phyloP scores from a whole-genome alignment of 2,329 filamentous ascomycete species.

The Nothomitra cinnamomea region DNA sequence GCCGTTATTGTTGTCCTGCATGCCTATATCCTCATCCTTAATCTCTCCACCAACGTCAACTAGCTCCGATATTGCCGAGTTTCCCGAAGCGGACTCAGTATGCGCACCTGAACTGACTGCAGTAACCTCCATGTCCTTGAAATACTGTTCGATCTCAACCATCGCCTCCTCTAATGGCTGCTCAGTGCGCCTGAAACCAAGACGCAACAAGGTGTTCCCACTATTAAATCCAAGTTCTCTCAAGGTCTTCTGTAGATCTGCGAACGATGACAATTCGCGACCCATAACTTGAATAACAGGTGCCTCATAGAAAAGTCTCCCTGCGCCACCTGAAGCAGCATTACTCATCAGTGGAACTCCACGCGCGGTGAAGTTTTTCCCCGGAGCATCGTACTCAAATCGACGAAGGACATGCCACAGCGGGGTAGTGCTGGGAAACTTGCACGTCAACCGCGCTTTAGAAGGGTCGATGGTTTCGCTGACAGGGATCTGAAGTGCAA shows the following conservation, averaged over 20 bases:
- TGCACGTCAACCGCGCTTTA: slow-evolving; percentile 57
- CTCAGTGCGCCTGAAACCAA: slow-evolving; percentile 61
- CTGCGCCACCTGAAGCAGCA: slow-evolving; percentile 37
- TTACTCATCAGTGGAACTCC: slow-evolving; percentile 47
- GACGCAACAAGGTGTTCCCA: slow-evolving; percentile 60
- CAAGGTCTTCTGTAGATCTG: slow-evolving; percentile 76
- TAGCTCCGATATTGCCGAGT: not conserved
- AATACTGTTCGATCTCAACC: slow-evolving; percentile 60
- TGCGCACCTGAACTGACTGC: slow-evolving; percentile 20
- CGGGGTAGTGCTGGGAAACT: slow-evolving; percentile 74
- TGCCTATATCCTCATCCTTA: not conserved
- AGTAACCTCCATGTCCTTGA: slow-evolving; percentile 30
- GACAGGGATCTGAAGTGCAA: slow-evolving; percentile 72
- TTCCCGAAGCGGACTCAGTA: slow-evolving; percentile 11
- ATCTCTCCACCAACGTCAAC: not conserved
- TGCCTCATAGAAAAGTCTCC: slow-evolving; percentile 73
- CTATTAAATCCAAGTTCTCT: slow-evolving; percentile 74
- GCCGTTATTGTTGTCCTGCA: slow-evolving; percentile 1
- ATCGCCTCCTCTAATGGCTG: slow-evolving; percentile 74
- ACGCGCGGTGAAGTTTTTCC: slow-evolving; percentile 69
- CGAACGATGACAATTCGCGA: slow-evolving; percentile 57
- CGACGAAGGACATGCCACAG: slow-evolving; percentile 82
- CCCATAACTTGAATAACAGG: slow-evolving; percentile 75
- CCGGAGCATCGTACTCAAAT: slow-evolving; percentile 64
- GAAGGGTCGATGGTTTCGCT: slow-evolving; percentile 46